Percentiles rank a stretch among this genome's conserved stretches.
Conservation (phyloP, 208 protist genomes). For the Endotrypanum monterogeii region DNA sequence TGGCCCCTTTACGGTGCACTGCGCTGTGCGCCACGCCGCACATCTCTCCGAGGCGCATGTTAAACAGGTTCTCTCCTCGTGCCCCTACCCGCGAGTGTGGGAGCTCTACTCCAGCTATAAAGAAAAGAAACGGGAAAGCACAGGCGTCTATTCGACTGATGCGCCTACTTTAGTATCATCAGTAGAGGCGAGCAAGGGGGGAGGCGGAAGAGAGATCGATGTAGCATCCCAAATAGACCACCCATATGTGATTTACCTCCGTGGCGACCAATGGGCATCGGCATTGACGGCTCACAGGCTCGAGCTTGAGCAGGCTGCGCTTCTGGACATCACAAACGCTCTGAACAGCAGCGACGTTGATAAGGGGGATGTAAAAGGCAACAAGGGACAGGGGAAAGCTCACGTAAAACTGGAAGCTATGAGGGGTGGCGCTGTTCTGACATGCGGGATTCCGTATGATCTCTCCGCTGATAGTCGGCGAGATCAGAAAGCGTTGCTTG, state of each 20-base stretch:
- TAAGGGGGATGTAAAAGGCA: background rate
- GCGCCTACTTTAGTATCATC: background rate
- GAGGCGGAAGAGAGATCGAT: background rate
- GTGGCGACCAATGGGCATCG: constrained; percentile 18
- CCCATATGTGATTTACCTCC: constrained; percentile 3
- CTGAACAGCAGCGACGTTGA: background rate
- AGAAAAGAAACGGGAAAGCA: background rate
- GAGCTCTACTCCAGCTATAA: constrained; percentile 35
- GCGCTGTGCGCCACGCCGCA: constrained; percentile 42
- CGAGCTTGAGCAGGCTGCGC: constrained; percentile 12
- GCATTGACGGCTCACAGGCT: background rate
- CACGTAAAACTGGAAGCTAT: constrained; percentile 4
- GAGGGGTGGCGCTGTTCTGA: constrained; percentile 17
- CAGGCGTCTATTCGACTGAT: background rate
- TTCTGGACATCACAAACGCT: constrained; percentile 18
- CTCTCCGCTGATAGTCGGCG: constrained; percentile 1
- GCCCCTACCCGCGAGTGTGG: constrained; percentile 35
- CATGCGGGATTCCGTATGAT: constrained; percentile 16
- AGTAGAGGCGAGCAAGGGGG: background rate
- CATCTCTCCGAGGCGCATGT: constrained; percentile 24
- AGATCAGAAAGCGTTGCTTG: constrained; percentile 22
- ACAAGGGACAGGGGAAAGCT: background rate
- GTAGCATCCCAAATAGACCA: background rate
- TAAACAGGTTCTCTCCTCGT: constrained; percentile 19
- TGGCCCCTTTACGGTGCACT: constrained; percentile 34